Base-by-base conservation (phyloP, 1,284 basidiomycete genomes). In the Naganishia liquefaciens region DNA sequence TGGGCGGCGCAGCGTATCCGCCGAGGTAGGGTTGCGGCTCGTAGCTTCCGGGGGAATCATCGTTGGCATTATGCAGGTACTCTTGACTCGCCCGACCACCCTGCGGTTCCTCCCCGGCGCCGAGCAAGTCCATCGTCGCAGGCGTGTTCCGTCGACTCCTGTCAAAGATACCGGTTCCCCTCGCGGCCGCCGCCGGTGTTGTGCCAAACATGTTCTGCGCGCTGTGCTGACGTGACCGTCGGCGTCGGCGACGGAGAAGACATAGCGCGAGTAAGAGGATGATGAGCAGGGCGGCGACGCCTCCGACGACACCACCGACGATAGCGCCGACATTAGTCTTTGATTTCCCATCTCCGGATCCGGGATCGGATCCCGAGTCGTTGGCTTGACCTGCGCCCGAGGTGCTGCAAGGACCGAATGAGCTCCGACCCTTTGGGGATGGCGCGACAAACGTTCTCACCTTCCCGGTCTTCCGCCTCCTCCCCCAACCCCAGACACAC, bases 301-400 rank as follows among this genome's bases (percentile, higher is more conserved):
- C 67, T 4, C 67, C 67, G 10, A 68, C 63, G 46, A 61, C 63
- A 1, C 67, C 67, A 21, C 67, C 67, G 23, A 65, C 63, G 17
- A 68, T 68, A 9, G 67, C 63, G 15, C 67, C 67, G 2, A 52
- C 50, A n/a, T 63, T 68, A 17, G 39, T 54, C 2, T 54, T 40
- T 19, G 39, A 55, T 23, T 55, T 42, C 28, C 57, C 49, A 43
- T 42, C 50, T 47, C 40, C 60, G 9, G 33, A 37, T 5, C 33
- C 33, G 33, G 33, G 33, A 37, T 37, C 33, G 9, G 33, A 37
- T 37, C 54, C 49, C 5, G 42, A 47, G 21, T 52, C 55, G 27
- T 27, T 47, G 19, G 64, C 21, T 23, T 63, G 40, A 19, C 39
- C 57, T 7, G 49, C 46, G 23, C 49, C 23, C 7, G 63, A 23